Conservation (phyloP, 225 moss, liverwort and hornwort genomes). For the Lunularia cruciata region DNA sequence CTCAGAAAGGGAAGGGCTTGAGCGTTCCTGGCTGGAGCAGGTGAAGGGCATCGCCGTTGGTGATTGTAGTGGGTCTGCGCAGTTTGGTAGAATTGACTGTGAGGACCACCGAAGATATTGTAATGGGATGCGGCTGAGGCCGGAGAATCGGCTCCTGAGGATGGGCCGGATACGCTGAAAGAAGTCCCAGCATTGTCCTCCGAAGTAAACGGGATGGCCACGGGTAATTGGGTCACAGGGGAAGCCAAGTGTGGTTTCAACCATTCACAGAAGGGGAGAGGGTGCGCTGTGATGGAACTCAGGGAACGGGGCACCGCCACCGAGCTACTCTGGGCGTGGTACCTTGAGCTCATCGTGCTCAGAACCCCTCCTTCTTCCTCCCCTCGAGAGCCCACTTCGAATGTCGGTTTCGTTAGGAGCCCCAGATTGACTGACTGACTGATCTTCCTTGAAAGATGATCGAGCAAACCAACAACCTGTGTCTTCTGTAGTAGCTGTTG, state of each 20-base stretch:
- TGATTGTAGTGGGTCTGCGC: constrained; percentile 54
- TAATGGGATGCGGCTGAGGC: constrained; percentile 24
- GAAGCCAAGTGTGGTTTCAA: constrained; percentile 69
- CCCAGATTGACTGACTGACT: constrained; percentile 20
- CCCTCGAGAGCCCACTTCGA: constrained; percentile 9
- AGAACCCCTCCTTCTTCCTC: constrained; percentile 13
- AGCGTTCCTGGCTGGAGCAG: constrained; percentile 15
- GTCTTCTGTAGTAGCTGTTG: neutral
- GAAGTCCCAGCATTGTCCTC: constrained; percentile 37
- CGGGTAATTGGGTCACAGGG: constrained; percentile 64
- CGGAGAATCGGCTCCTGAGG: constrained; percentile 21
- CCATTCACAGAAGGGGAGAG: constrained; percentile 75
- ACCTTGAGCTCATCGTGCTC: constrained; percentile 79
- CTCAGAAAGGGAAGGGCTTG: constrained; percentile 74
- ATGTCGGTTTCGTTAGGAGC: constrained; percentile 20
- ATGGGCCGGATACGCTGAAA: constrained; percentile 45
- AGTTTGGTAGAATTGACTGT: constrained; percentile 68
- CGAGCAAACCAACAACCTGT: neutral
- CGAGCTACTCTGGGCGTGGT: constrained; percentile 71
- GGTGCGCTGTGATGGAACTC: constrained; percentile 76
- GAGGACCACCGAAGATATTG: constrained; percentile 40
- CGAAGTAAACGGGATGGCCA: constrained; percentile 62
- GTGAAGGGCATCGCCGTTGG: constrained; percentile 46
- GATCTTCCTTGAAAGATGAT: neutral
- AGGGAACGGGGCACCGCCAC: constrained; percentile 80